A percentile compares a stretch with the other conserved stretches of the same genome.
These are phyloP conservation scores for Psilocybe mexicana DNA, from an alignment of 1,284 basidiomycete genomes.

Conservation along the genomic window DNA sequence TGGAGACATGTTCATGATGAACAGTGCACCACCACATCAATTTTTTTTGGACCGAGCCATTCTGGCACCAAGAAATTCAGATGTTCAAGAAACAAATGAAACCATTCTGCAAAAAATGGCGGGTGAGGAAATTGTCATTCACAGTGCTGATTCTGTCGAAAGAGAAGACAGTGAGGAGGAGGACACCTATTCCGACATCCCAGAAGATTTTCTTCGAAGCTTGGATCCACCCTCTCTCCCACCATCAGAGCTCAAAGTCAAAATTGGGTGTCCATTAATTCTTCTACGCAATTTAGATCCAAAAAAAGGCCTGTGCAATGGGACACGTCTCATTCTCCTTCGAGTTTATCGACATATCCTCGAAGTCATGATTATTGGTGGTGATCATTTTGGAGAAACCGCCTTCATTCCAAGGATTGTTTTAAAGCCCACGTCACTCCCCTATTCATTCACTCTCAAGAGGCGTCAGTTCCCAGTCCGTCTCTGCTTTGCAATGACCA, in stretches of 20 bases:
- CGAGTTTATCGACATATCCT: constrained; percentile 25
- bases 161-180: too few species aligned
- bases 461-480: constrained; percentile 30
- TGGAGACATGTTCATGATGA: too few species aligned
- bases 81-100: too few species aligned
- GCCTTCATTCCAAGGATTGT: constrained; percentile 32
- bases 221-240: constrained; percentile 31
- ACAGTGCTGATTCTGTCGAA: too few species aligned
- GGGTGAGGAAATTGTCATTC: too few species aligned
- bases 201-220: constrained; percentile 29
- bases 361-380: constrained; percentile 29
- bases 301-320: constrained; percentile 36
- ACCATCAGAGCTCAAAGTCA: constrained; percentile 29
- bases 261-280: constrained; percentile 35
- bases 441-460: constrained; percentile 27
- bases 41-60: too few species aligned
- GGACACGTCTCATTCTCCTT: constrained; percentile 28
- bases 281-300: constrained; percentile 37
- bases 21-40: too few species aligned
- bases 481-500: constrained; percentile 38
- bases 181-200: not conserved
- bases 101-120: too few species aligned
- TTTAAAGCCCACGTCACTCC: constrained; percentile 18
- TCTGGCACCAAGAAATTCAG: too few species aligned
- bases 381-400: constrained; percentile 29